These are phyloP conservation scores for Phlyctochytrium planicorne DNA, from an alignment of 192 early-diverging fungal genomes.

Conservation along the genomic window DNA sequence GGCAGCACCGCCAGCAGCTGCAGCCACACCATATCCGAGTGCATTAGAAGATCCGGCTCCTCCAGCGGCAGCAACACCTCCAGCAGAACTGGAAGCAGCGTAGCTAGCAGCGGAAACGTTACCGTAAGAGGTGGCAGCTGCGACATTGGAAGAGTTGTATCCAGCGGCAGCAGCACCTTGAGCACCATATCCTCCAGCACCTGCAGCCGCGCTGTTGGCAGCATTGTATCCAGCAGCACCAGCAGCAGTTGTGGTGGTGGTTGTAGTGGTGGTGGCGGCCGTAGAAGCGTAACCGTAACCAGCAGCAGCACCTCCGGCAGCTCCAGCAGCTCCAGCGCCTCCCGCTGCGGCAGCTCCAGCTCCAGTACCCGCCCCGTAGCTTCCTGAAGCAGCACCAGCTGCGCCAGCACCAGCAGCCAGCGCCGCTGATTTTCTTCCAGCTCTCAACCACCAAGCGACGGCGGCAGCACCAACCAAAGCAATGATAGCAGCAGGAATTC, in stretches of 20 bases:
- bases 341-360: conserved; percentile 1
- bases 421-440: not conserved
- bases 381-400: not conserved
- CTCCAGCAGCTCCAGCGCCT: not conserved
- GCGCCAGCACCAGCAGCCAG: not conserved
- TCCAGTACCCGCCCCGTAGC: not conserved
- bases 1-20: not conserved
- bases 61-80: not conserved
- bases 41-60: not conserved
- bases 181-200: not conserved
- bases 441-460: not conserved
- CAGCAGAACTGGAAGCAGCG: not conserved
- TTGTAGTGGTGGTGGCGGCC: not conserved
- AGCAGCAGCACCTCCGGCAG: not conserved
- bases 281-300: not conserved
- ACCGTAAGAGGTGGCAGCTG: not conserved
- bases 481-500: not conserved
- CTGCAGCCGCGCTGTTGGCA: not conserved
- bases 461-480: not conserved
- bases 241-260: too few species aligned
- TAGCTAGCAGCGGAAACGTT: not conserved
- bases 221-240: not conserved
- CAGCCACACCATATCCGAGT: not conserved
- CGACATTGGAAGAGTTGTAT: not conserved
- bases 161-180: not conserved